Percentiles rank a stretch among this genome's conserved stretches.
These are phyloP conservation scores for Parathielavia hyrcaniae DNA, from an alignment of 495 filamentous ascomycete species.

Conservation along the genomic window DNA sequence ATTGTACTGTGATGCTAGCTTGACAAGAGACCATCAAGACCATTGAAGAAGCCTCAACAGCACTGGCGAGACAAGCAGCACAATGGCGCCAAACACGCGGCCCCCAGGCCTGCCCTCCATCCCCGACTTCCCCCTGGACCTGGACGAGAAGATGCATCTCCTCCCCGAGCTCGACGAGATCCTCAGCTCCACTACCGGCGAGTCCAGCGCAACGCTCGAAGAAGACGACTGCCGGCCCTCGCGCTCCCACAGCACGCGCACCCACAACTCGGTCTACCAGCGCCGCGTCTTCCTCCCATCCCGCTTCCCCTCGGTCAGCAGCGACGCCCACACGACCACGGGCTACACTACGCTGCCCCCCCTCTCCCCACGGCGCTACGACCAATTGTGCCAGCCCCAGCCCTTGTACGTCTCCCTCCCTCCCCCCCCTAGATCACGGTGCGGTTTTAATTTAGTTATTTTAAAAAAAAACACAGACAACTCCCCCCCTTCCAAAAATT, in stretches of 20 bases:
- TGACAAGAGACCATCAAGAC: not conserved
- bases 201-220: conserved; percentile 4
- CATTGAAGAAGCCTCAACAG: not conserved
- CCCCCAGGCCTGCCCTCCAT: conserved; percentile 15
- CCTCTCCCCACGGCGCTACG: not conserved
- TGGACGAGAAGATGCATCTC: conserved; percentile 7
- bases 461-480: not conserved
- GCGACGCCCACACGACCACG: not conserved
- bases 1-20: not conserved
- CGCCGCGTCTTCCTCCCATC: not conserved
- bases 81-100: conserved; percentile 11
- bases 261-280: not conserved
- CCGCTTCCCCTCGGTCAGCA: conserved; percentile 8
- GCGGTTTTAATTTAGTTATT: too few species aligned
- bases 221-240: conserved; percentile 1
- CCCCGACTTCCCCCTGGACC: conserved; percentile 14
- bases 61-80: not conserved
- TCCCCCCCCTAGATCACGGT: too few species aligned
- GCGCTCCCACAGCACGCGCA: conserved; percentile 5
- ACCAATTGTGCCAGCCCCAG: not conserved
- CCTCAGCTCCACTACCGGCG: not conserved
- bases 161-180: conserved; percentile 10
- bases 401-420: not conserved
- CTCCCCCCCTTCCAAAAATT: conserved; percentile 8
- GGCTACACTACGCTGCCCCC: conserved; percentile 4